Percentiles rank a stretch among this genome's conserved stretches.
phyloP scores from a whole-genome alignment of 1,284 basidiomycete genomes.

The Phellopilus nigrolimitatus region DNA sequence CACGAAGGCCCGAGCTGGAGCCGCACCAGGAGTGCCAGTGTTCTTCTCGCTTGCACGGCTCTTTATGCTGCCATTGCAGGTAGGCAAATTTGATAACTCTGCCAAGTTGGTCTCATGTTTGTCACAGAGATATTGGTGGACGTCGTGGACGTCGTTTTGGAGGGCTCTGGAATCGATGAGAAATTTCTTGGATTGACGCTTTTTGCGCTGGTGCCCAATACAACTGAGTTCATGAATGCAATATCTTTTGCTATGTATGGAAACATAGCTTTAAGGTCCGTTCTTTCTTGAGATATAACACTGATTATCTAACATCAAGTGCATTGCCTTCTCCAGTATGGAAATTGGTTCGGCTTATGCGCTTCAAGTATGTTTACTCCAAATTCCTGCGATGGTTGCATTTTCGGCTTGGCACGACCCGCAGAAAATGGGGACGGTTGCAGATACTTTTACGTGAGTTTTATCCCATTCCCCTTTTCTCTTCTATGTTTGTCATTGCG shows the following conservation, averaged over 20 bases:
- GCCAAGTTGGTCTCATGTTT: not conserved
- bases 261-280: conserved; percentile 93
- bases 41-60: conserved; percentile 84
- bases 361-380: conserved; percentile 94
- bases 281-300: not conserved
- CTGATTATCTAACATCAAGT: conserved; percentile 12
- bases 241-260: conserved; percentile 98
- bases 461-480: no score
- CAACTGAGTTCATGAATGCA: conserved; percentile 99
- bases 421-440: conserved; percentile 73
- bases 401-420: conserved; percentile 94
- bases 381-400: conserved; percentile 98
- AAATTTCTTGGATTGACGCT: conserved; percentile 97
- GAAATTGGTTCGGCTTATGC: conserved; percentile 99
- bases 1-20: conserved; percentile 98
- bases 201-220: conserved; percentile 97
- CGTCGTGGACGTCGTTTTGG: conserved; percentile 91
- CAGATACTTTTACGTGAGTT: conserved; percentile 83
- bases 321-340: conserved; percentile 60
- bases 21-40: conserved; percentile 78
- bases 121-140: conserved; percentile 83
- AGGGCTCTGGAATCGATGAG: conserved; percentile 93
- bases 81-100: conserved; percentile 31
- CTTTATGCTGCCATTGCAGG: conserved; percentile 96
- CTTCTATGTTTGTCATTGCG: no score